Base-by-base conservation (phyloP, 805 yeast species). In the Priceomyces melissophilus region DNA sequence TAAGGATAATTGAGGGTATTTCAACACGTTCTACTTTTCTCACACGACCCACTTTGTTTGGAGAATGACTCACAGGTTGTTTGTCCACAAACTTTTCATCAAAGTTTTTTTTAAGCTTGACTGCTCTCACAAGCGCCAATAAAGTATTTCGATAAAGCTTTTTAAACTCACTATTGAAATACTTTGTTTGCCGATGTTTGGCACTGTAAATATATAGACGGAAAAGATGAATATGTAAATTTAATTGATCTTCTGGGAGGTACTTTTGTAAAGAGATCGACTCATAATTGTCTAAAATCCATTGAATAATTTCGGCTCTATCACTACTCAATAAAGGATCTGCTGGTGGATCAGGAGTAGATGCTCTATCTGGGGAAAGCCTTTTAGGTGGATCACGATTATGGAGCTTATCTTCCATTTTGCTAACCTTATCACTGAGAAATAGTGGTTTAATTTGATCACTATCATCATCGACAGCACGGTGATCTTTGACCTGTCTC, bases 1-100 rank as follows among this genome's bases (percentile, higher is more conserved):
- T 45, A 34, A 42, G 42, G 5, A 50, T 39, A 16, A 53, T 34
- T 1, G 36, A 17, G 2, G 57, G 57, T 7, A 52, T 43, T 8
- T 13, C 14, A 2, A 53, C 35, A 33, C 36, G 40, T 27, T 42
- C 35, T 12, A 41, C 25, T 4, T 26, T 38, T 29, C 16, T 13
- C 9, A 31, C 11, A 8, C 14, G 11, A 10, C 14, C 33, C 4
- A 10, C 33, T 10, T 10, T 10, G 11, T 20, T 32, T 10, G 31
- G 30, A 8, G 15, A 17, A 1, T 11, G n/a, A n/a, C n/a, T 29
- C 5, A 7, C 20, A 26, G 41, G 25, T 13, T 33, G 38, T 12
- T 16, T 41, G 13, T 27, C 16, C 7, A 41, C 40, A 30, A 50
- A 48, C 46, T 45, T 52, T 4, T 25, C 32, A 17, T 32, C 39